These are phyloP conservation scores for Sugiyamaella floridensis DNA, from an alignment of 805 yeast species.

Conservation along the genomic window DNA sequence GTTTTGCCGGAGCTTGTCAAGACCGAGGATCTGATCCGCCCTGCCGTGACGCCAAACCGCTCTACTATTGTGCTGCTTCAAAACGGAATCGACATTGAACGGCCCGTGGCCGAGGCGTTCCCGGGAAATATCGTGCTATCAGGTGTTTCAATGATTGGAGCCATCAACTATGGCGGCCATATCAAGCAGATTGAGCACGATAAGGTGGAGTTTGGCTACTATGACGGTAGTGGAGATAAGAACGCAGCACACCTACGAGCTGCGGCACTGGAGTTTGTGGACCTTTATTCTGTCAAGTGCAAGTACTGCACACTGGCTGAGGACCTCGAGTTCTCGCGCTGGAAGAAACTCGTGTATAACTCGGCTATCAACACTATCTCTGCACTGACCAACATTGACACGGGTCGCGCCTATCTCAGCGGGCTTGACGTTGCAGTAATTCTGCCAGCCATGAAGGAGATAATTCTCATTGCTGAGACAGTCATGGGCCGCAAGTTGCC, in stretches of 20 bases:
- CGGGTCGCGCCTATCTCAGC: conserved; percentile 45
- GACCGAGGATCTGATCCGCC: conserved; percentile 45
- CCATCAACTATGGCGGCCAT: conserved; percentile 45
- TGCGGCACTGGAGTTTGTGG: conserved; percentile 40
- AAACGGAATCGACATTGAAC: conserved; percentile 60
- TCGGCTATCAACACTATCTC: conserved; percentile 58
- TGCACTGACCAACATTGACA: conserved; percentile 52
- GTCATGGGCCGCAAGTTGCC: conserved; percentile 47
- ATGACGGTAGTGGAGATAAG: conserved; percentile 33
- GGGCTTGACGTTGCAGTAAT: conserved; percentile 39
- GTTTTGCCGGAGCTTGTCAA: conserved; percentile 57
- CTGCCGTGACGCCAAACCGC: conserved; percentile 40
- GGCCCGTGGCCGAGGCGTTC: conserved; percentile 44
- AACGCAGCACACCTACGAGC: conserved; percentile 22
- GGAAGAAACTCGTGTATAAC: conserved; percentile 65
- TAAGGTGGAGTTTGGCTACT: conserved; percentile 45
- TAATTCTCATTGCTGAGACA: conserved; percentile 57
- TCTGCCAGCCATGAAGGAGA: conserved; percentile 62
- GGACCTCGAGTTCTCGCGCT: conserved; percentile 48
- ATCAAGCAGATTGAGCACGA: conserved; percentile 49
- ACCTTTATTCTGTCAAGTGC: conserved; percentile 39
- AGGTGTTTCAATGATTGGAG: conserved; percentile 59
- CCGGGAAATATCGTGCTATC: conserved; percentile 49
- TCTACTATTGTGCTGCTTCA: conserved; percentile 54
- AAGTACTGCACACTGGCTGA: conserved; percentile 38